phyloP scores from a whole-genome alignment of 441 rosid species.

The Mallotus repandus region DNA sequence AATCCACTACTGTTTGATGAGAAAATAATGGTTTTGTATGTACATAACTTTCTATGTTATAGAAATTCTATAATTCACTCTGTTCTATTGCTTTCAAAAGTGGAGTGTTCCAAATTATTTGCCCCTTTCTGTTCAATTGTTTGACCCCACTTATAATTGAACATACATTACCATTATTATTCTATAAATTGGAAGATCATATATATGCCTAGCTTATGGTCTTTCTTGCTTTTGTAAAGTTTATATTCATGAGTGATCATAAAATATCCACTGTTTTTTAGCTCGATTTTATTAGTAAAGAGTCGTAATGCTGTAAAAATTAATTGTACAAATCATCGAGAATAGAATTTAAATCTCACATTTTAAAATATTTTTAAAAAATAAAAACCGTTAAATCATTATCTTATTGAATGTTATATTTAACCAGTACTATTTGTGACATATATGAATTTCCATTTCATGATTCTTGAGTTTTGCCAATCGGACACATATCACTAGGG shows the following conservation, averaged over 20 bases:
- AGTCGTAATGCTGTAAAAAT: no score
- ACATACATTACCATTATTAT: conserved; percentile 10
- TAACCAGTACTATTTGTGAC: no score
- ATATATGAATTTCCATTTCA: not conserved
- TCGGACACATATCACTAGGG: not conserved
- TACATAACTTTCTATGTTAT: not conserved
- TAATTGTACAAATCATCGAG: no score
- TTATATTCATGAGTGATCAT: no score
- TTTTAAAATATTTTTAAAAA: no score
- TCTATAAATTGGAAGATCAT: conserved; percentile 7
- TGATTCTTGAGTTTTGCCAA: not conserved
- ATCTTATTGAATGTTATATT: no score
- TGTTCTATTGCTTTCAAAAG: not conserved
- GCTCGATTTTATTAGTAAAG: not conserved
- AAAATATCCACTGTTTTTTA: no score
- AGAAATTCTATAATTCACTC: not conserved
- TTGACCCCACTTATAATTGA: conserved; percentile 26
- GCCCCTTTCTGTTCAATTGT: not conserved
- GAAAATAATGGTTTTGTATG: not conserved
- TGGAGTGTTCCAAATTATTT: not conserved
- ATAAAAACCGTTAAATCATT: no score
- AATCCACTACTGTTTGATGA: not conserved
- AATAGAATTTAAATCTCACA: no score
- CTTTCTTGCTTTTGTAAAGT: no score
- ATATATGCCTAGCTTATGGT: not conserved